phyloP scores from a whole-genome alignment of 139 green algal species.

The Diplosphaera chodatii region DNA sequence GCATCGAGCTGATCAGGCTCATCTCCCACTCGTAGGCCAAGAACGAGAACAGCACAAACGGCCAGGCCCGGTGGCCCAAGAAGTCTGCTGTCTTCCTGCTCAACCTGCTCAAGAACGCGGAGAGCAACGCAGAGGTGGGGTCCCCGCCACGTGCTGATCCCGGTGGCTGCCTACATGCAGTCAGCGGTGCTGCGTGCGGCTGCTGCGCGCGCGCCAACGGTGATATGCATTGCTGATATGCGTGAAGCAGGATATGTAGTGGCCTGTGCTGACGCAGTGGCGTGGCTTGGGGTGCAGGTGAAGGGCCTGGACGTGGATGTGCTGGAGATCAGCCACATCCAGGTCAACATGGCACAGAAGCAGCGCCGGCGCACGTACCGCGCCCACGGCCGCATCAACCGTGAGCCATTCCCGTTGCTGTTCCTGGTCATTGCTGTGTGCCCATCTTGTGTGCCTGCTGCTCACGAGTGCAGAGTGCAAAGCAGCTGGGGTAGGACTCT shows the following conservation, averaged over 20 bases:
- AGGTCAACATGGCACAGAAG: conserved; percentile 95
- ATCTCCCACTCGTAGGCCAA: conserved; percentile 48
- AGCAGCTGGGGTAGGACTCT: too few species aligned
- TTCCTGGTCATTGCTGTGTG: too few species aligned
- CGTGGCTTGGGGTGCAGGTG: conserved; percentile 37
- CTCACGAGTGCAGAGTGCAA: too few species aligned
- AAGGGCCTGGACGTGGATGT: conserved; percentile 95
- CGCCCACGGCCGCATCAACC: conserved; percentile 96
- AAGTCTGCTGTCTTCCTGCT: conserved; percentile 95
- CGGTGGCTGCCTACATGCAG: too few species aligned
- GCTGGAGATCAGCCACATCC: conserved; percentile 90
- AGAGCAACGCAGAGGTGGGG: conserved; percentile 93
- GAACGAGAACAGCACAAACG: conserved; percentile 67
- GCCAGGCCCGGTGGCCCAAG: conserved; percentile 93
- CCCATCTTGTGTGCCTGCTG: too few species aligned
- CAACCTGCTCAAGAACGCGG: conserved; percentile 95
- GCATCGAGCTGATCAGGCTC: too few species aligned
- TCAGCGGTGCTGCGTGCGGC: too few species aligned
- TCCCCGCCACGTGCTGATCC: background rate
- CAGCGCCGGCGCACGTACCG: conserved; percentile 95
- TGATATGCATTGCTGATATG: background rate
- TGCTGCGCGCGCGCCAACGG: too few species aligned
- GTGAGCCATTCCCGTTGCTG: conserved; percentile 8
- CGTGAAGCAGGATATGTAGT: too few species aligned
- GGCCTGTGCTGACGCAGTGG: background rate